phyloP scores from a whole-genome alignment of 148 eudicot species.

The Vaccinium vitisidaea region DNA sequence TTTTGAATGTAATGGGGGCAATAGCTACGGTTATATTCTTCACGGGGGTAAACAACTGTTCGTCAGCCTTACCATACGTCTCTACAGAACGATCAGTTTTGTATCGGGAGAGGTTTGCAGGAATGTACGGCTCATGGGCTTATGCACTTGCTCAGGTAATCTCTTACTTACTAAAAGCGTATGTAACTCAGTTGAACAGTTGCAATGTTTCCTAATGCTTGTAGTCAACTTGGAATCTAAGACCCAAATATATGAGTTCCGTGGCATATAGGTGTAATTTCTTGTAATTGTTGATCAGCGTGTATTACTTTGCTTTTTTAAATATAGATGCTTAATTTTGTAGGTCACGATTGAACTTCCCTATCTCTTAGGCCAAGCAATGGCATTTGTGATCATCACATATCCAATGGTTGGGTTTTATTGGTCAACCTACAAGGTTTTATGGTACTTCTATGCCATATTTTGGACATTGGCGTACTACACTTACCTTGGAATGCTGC shows the following conservation, averaged over 20 bases:
- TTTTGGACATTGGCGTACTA: conserved; percentile 61
- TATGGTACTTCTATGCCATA: conserved; percentile 76
- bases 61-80: conserved; percentile 48
- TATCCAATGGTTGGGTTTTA: conserved; percentile 85
- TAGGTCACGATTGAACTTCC: conserved; percentile 76
- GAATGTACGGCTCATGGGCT: conserved; percentile 78
- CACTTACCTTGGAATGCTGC: conserved; percentile 75
- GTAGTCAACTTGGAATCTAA: neutral
- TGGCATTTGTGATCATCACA: conserved; percentile 49
- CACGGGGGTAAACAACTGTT: conserved; percentile 59
- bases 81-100: conserved; percentile 65
- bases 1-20: conserved; percentile 60
- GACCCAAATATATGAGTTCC: neutral
- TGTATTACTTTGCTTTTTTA: neutral
- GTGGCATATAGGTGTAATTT: neutral
- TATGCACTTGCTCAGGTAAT: conserved; percentile 77
- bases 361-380: conserved; percentile 51
- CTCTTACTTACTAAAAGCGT: neutral
- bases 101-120: conserved; percentile 78
- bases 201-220: neutral
- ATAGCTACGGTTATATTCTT: conserved; percentile 49
- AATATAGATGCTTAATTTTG: conserved; percentile 15
- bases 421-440: conserved; percentile 60
- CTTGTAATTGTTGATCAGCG: neutral
- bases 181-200: neutral